Base-by-base conservation (phyloP, 2,329 filamentous ascomycete genomes). In the Aschersonia sp. region DNA sequence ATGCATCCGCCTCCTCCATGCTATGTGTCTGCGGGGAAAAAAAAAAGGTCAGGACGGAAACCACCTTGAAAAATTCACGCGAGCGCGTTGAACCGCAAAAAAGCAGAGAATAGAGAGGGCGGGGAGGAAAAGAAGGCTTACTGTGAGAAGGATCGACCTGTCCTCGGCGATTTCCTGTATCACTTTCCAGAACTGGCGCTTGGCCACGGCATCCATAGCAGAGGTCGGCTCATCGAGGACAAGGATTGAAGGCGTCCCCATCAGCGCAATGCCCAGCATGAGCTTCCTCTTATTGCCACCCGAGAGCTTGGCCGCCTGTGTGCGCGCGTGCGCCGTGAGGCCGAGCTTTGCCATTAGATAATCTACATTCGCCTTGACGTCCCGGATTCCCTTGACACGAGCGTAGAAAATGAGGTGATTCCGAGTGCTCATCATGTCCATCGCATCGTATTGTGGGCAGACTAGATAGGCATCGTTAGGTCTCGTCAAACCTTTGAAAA, bases 241-340 rank as follows among this genome's bases (percentile, higher is more conserved):
- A 0, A 94, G 67, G 0, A 94, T 85, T 0, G 79, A 77, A 0
- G 87, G 87, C 56, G 92, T 89, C 5, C 87, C 87, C 73, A 94
- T 90, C 0, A 95, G 67, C 0, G 88, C 87, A 47, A 94, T 92
- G 1, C 83, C 87, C 0, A 94, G 73, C 4, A 77, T 85, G 1
- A 94, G 69, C 63, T 94, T 94, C 9, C 87, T 73, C 68, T 92
- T 89, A 66, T 94, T 94, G 29, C 88, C 87, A 5, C 87, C 87
- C 0, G 83, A 87, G 0, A 94, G 72, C 47, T 83, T 83, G 45
- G 75, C 74, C 0, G 86, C 87, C 70, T 87, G 82, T 7, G 85
- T 76, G 10, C 77, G 69, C 5, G 76, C 68, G 65, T 87, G 90
- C 0, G 74, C 71, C 5, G 72, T 63, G 0, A 94, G 71, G 1